Conservation (phyloP, 495 filamentous ascomycete species). For the Cladorrhinum samala region DNA sequence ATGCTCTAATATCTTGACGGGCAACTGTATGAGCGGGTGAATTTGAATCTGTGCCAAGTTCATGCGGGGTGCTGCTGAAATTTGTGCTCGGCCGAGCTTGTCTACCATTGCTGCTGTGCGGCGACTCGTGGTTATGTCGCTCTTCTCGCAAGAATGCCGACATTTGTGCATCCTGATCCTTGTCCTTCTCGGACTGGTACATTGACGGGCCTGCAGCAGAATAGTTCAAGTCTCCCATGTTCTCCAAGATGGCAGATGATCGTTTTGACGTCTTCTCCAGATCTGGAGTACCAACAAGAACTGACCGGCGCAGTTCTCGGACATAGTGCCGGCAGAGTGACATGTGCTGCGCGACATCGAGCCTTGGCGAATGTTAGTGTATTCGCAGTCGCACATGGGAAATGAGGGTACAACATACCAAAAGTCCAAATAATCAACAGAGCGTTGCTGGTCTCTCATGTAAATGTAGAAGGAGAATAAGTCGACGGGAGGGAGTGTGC, state of each 20-base stretch:
- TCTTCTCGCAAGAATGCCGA: constrained; percentile 88
- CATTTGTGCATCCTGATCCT: constrained; percentile 71
- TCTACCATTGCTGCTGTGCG: constrained; percentile 60
- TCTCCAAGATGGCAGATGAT: constrained; percentile 74
- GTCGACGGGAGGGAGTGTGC: constrained; percentile 87
- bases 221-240: constrained; percentile 59
- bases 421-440: constrained; percentile 97
- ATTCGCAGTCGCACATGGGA: background rate
- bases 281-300: constrained; percentile 88
- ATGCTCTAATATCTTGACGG: constrained; percentile 79
- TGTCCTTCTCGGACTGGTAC: constrained; percentile 53
- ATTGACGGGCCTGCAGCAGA: constrained; percentile 44
- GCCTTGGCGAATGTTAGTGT: constrained; percentile 53
- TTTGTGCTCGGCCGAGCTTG: constrained; percentile 62
- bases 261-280: constrained; percentile 77
- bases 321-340: constrained; percentile 97
- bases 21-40: constrained; percentile 81
- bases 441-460: constrained; percentile 97
- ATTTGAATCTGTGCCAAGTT: constrained; percentile 56
- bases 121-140: constrained; percentile 53
- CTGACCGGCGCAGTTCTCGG: constrained; percentile 85
- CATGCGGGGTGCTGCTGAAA: constrained; percentile 44
- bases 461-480: constrained; percentile 99
- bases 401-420: constrained; percentile 54
- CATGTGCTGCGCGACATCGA: constrained; percentile 99